Conservation (phyloP, 179 eudicot species). For the Patellifolia procumbens region DNA sequence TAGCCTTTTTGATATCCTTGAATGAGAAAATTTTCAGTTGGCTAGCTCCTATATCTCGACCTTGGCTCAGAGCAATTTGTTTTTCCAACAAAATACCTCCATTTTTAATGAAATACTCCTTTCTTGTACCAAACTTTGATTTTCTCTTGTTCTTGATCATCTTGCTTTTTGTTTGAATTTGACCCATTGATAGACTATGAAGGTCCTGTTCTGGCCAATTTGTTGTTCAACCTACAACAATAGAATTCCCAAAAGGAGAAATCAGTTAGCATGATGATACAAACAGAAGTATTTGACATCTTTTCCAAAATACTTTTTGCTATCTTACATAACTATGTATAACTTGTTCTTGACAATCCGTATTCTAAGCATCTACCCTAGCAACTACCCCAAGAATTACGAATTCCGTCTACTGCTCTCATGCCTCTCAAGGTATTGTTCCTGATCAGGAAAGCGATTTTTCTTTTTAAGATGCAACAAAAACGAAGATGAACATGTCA, state of each 20-base stretch:
- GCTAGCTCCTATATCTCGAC: constrained; percentile 19
- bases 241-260: too few relatives aligned
- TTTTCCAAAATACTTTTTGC: too few relatives aligned
- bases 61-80: constrained; percentile 9
- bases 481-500: too few relatives aligned
- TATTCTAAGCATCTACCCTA: background rate
- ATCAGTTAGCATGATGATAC: too few relatives aligned
- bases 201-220: too few relatives aligned
- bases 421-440: background rate
- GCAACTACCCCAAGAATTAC: background rate
- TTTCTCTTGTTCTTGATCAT: background rate
- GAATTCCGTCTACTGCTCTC: background rate
- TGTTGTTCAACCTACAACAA: too few relatives aligned
- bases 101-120: constrained; percentile 23
- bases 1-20: constrained; percentile 25
- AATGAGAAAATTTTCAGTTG: constrained; percentile 20
- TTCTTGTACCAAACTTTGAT: background rate
- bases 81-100: constrained; percentile 30
- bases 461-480: too few relatives aligned
- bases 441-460: too few relatives aligned
- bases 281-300: too few relatives aligned
- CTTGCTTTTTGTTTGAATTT: constrained; percentile 10
- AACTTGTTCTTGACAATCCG: background rate
- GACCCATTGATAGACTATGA: constrained; percentile 15
- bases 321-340: background rate